phyloP scores from a whole-genome alignment of 208 protist genomes.

The Trypanosoma boissoni region DNA sequence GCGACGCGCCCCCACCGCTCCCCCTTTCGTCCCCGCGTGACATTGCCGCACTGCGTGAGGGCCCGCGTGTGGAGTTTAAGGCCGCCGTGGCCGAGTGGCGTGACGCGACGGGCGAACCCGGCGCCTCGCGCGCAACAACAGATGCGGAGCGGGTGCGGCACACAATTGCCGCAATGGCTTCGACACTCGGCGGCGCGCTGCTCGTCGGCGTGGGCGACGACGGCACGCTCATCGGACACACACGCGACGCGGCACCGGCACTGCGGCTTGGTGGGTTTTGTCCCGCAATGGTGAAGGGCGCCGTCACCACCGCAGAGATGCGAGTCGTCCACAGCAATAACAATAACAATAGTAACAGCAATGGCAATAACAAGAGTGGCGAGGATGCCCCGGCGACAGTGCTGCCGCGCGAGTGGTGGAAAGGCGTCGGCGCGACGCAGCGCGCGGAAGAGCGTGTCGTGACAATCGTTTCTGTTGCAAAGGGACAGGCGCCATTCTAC shows the following conservation, averaged over 20 bases:
- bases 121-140: too few species aligned
- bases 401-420: too few species aligned
- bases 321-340: constrained; percentile 35
- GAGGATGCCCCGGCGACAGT: too few species aligned
- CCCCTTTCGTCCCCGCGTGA: constrained; percentile 40
- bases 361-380: not conserved
- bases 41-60: constrained; percentile 47
- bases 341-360: constrained; percentile 51
- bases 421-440: not conserved
- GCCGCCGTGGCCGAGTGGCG: constrained; percentile 20
- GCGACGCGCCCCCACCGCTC: constrained; percentile 20
- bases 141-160: constrained; percentile 74
- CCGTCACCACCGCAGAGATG: constrained; percentile 56
- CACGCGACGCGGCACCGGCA: constrained; percentile 34
- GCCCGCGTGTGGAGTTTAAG: constrained; percentile 80
- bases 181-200: constrained; percentile 66
- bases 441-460: constrained; percentile 34
- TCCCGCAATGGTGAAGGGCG: constrained; percentile 78
- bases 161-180: constrained; percentile 82
- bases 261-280: constrained; percentile 74
- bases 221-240: constrained; percentile 60
- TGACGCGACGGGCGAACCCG: not conserved
- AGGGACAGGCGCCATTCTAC: constrained; percentile 80
- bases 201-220: constrained; percentile 75
- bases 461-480: constrained; percentile 62